These are phyloP conservation scores for Agrocybe praecox DNA, from an alignment of 768 basidiomycete species.

Conservation along the genomic window DNA sequence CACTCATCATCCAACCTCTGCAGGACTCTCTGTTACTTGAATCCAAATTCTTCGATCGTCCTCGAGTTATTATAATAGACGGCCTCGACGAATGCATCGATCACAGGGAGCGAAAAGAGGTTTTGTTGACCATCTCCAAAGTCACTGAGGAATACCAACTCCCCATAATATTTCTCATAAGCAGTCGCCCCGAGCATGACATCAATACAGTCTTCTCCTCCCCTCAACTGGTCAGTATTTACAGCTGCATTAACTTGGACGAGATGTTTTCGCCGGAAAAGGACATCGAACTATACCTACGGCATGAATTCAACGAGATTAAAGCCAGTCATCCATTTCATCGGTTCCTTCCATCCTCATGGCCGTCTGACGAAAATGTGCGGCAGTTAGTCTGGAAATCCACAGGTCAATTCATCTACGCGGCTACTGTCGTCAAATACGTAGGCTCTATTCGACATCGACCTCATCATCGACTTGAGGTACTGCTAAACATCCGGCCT, in stretches of 20 bases:
- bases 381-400: not conserved
- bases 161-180: constrained; percentile 1
- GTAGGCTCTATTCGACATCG: not conserved
- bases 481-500: not conserved
- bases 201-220: constrained; percentile 1
- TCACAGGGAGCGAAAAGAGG: not conserved
- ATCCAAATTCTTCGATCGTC: not conserved
- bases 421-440: not conserved
- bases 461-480: not conserved
- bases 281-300: constrained; percentile 4
- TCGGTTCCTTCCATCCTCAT: not conserved
- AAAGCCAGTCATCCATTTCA: not conserved
- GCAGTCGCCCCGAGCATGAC: constrained; percentile 9
- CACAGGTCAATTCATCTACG: constrained; percentile 3
- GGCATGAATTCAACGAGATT: not conserved
- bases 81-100: constrained; percentile 17
- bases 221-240: not conserved
- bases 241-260: constrained; percentile 2
- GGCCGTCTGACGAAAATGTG: not conserved
- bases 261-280: constrained; percentile 1
- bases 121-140: not conserved
- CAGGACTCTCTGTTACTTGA: no score
- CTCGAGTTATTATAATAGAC: constrained; percentile 1
- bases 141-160: not conserved
- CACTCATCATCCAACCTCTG: constrained; percentile 7